Base-by-base conservation (phyloP, 129 eudicot species). In the Helichrysum umbraculigerum region DNA sequence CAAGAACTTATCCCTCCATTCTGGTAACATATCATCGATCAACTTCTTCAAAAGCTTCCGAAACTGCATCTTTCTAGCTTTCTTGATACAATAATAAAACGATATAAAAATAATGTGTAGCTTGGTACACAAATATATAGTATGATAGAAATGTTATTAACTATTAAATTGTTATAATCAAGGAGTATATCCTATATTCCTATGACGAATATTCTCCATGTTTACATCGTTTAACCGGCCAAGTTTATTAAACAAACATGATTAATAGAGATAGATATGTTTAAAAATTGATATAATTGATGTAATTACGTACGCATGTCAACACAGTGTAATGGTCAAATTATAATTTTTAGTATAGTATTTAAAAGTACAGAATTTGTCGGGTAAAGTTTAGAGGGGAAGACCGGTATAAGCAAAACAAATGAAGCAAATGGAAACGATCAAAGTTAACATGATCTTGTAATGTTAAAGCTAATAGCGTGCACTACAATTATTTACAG, bases 1-100 rank as follows among this genome's bases (percentile, higher is more conserved):
- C 41, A 88, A 64, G 34, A 91, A 91, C 78, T 90, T 73, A 63
- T 91, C 97, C 14, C 82, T 83, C 97, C 91, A 91, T 21, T 84
- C 93, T 0, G 97, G 97, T 2, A 88, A 72, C 33, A 85, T 86
- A 58, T 85, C 88, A 10, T 86, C 87, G 12, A 91, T 87, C 70
- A 84, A 7, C 17, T 66, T 67, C 15, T 79, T 73, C 60, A 91
- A 62, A 50, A 75, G 68, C 88, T 88, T 91, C 74, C 87, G 70
- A 54, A 88, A 88, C 69, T 91, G 88, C 94, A 91, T 85, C 64
- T n/a, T 15, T 33, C 25, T 25, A 25, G 28, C 28, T 25, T 35
- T 68, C 7, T 39, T 22, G 17, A 25, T 16, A 65, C 11, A 67
- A 34, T 77, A 37, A 37, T 56, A 60, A 20, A 60, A n/a, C n/a